Evolutionary conservation across 2,329 filamentous ascomycete species (phyloP).

Genomic region (Cadophora sp.): DNA sequence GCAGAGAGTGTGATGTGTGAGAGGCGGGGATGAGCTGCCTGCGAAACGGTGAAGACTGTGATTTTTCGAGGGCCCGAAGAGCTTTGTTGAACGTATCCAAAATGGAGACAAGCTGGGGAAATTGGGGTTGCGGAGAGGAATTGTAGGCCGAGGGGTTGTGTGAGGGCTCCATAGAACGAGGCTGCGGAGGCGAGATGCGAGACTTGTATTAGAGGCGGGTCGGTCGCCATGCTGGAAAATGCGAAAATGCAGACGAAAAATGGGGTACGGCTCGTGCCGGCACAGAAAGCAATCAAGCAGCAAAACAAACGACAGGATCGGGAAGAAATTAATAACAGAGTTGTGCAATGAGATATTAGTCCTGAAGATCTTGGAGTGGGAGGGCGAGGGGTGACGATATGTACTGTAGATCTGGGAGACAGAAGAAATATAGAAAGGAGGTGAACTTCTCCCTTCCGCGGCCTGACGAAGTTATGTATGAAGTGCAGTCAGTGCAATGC

Average conservation of each 20-base stretch:
- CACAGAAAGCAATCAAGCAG: not conserved
- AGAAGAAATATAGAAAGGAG: slow-evolving; percentile 1
- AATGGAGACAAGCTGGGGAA: slow-evolving; percentile 39
- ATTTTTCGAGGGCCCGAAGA: slow-evolving; percentile 23
- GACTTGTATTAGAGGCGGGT: slow-evolving; percentile 63
- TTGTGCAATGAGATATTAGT: not conserved
- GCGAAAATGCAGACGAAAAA: slow-evolving; percentile 2
- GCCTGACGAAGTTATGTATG: slow-evolving; percentile 21
- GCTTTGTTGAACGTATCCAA: slow-evolving; percentile 51
- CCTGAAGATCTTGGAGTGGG: not conserved
- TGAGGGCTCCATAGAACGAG: slow-evolving; percentile 82
- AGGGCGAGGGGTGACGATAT: not conserved
- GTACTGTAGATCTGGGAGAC: slow-evolving; percentile 3
- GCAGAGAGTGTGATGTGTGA: slow-evolving; percentile 66
- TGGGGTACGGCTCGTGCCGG: slow-evolving; percentile 8
- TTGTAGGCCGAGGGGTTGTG: slow-evolving; percentile 78
- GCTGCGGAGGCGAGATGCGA: slow-evolving; percentile 79
- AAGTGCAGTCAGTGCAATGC: not conserved
- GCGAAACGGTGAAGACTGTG: slow-evolving; percentile 51
- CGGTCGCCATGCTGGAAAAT: slow-evolving; percentile 14
- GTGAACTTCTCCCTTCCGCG: not conserved
- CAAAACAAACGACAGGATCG: not conserved
- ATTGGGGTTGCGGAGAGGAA: slow-evolving; percentile 37
- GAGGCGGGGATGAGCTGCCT: slow-evolving; percentile 51
- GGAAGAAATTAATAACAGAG: not conserved